A percentile compares a stretch with the other conserved stretches of the same genome.
Evolutionary conservation across 2,329 filamentous ascomycete genomes (phyloP).

Genomic region (Trichoderma sp.): DNA sequence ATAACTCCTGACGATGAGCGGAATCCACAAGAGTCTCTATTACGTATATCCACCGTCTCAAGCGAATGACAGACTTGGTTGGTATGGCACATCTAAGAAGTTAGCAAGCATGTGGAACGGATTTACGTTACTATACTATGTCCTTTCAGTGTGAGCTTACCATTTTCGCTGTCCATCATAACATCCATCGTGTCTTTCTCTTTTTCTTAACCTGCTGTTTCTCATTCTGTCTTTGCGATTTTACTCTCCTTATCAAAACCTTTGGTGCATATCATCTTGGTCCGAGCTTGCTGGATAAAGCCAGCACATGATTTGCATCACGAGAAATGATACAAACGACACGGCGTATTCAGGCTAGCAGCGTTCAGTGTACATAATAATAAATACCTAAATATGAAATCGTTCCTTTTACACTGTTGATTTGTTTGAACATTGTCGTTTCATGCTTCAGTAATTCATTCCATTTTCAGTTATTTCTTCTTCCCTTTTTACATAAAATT

Average conservation of each 20-base stretch:
- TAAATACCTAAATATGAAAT: not conserved
- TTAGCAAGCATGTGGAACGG: not conserved
- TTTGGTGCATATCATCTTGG: not conserved
- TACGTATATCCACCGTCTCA: not conserved
- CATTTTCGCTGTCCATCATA: not conserved
- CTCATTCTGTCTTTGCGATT: not conserved
- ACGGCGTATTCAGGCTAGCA: not conserved
- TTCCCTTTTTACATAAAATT: not conserved
- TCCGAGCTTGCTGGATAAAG: not conserved
- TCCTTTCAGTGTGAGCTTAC: not conserved
- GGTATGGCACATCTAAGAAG: not conserved
- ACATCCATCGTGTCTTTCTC: not conserved
- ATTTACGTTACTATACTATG: not conserved
- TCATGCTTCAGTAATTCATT: too few species aligned
- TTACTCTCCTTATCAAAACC: not conserved
- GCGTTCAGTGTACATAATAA: not conserved
- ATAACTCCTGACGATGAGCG: not conserved
- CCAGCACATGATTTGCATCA: not conserved
- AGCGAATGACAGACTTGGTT: not conserved
- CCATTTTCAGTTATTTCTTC: too few species aligned
- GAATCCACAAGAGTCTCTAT: not conserved
- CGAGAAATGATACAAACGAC: not conserved
- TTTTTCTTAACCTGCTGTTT: not conserved
- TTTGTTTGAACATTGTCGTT: not conserved
- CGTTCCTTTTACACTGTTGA: not conserved